A percentile compares a stretch with the other conserved stretches of the same genome.
phyloP scores from a whole-genome alignment of 2,329 filamentous ascomycete genomes.

The Ascochyta koolunga region DNA sequence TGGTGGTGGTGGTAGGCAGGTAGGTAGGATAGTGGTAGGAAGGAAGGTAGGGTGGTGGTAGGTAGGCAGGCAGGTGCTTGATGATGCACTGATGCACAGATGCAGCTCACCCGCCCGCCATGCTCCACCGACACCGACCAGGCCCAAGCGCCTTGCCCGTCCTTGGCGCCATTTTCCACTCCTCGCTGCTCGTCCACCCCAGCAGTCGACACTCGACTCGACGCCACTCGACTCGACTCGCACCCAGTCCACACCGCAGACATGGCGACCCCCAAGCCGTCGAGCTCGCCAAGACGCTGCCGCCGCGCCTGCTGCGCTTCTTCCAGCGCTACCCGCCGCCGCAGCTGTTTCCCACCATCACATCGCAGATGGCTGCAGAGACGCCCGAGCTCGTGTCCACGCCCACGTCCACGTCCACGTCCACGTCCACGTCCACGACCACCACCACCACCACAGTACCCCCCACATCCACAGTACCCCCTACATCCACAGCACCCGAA shows the following conservation, averaged over 20 bases:
- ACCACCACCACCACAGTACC: constrained; percentile 4
- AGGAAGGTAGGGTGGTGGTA: too few species aligned
- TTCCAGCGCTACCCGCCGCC: constrained; percentile 85
- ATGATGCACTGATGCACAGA: constrained; percentile 16
- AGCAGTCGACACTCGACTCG: too few species aligned
- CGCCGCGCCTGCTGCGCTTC: constrained; percentile 80
- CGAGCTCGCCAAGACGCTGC: constrained; percentile 72
- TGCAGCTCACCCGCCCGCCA: constrained; percentile 15
- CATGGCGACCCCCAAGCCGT: constrained; percentile 48
- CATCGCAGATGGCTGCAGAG: constrained; percentile 18
- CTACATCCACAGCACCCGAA: constrained; percentile 34
- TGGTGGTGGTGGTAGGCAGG: too few species aligned
- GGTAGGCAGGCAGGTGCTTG: background rate
- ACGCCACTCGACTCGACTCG: too few species aligned
- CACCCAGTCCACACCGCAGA: too few species aligned
- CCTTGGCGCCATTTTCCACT: constrained; percentile 2
- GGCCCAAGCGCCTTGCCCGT: background rate
- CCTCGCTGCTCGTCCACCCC: too few species aligned
- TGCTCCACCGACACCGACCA: background rate
- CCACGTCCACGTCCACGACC: constrained; percentile 32
- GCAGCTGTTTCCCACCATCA: constrained; percentile 50
- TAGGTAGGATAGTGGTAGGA: too few species aligned
- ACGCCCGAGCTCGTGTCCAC: too few species aligned
- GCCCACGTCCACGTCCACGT: constrained; percentile 16
- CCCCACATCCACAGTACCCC: constrained; percentile 41